Conservation (phyloP, 208 protist genomes). For the Trypanosomatidae sp. region DNA sequence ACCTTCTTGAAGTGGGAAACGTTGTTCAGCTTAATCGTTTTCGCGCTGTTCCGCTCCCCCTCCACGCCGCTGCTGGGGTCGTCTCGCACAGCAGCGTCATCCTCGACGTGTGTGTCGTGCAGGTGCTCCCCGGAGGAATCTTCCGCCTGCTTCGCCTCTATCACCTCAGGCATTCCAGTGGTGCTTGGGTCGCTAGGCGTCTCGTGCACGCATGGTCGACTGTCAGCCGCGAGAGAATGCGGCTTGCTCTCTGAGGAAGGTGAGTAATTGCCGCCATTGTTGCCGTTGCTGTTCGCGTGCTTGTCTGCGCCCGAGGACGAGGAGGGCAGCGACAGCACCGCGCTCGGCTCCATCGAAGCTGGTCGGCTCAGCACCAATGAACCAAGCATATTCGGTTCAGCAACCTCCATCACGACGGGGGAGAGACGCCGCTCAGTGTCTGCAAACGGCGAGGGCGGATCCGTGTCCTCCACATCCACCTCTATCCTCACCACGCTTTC, state of each 20-base stretch:
- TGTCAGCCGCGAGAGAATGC: conserved; percentile 4
- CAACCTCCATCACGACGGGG: conserved; percentile 14
- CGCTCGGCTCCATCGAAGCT: conserved; percentile 28
- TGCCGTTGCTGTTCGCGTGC: conserved; percentile 1
- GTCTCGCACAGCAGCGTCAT: conserved; percentile 1
- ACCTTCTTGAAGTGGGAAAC: conserved; percentile 83
- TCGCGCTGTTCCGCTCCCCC: conserved; percentile 2
- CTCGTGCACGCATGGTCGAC: not conserved
- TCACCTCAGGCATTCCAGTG: not conserved
- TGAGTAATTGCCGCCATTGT: too few relatives aligned
- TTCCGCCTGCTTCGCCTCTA: not conserved
- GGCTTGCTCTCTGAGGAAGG: not conserved
- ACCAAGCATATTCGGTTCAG: conserved; percentile 25
- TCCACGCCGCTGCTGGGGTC: not conserved
- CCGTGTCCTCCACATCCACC: conserved; percentile 21
- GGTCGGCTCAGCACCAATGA: conserved; percentile 33
- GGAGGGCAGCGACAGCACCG: not conserved
- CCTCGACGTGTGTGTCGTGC: not conserved
- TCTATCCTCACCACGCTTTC: conserved; percentile 10
- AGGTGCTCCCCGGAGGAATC: not conserved
- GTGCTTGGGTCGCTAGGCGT: conserved; percentile 3
- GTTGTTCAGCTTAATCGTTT: conserved; percentile 77
- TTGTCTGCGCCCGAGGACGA: not conserved
- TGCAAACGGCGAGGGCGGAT: conserved; percentile 9
- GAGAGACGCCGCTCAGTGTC: conserved; percentile 24